A percentile compares a stretch with the other conserved stretches of the same genome.
Evolutionary conservation across 768 basidiomycete genomes (phyloP).

Genomic region (Agaricus bisporus): DNA sequence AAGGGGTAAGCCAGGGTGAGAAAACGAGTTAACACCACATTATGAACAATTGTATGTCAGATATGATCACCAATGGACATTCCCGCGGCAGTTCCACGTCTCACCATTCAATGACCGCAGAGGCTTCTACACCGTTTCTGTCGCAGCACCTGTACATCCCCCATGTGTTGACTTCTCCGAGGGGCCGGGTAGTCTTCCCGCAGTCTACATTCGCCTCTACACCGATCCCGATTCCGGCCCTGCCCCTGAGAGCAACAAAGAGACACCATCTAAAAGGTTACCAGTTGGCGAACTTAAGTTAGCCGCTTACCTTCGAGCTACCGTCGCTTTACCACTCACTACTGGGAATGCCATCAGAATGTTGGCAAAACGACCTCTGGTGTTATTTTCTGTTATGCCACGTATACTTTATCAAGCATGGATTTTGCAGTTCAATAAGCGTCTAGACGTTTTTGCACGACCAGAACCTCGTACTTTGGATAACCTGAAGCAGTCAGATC

Average conservation of each 20-base stretch:
- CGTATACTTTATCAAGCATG: constrained; percentile 61
- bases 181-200: constrained; percentile 22
- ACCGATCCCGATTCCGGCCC: constrained; percentile 11
- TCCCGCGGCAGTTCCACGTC: constrained; percentile 65
- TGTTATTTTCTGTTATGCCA: constrained; percentile 46
- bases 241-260: not conserved
- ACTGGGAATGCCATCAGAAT: constrained; percentile 29
- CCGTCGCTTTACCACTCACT: constrained; percentile 31
- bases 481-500: constrained; percentile 8
- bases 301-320: constrained; percentile 40
- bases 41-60: constrained; percentile 21
- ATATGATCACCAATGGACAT: constrained; percentile 59
- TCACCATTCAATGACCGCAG: constrained; percentile 72
- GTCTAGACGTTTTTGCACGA: constrained; percentile 48
- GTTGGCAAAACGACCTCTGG: constrained; percentile 41
- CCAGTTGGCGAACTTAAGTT: constrained; percentile 40
- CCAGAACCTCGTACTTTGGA: constrained; percentile 44
- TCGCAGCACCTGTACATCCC: constrained; percentile 40
- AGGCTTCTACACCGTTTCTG: constrained; percentile 56
- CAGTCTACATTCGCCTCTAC: constrained; percentile 36
- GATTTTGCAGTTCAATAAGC: constrained; percentile 53
- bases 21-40: not conserved
- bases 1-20: constrained; percentile 23
- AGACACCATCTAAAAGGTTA: not conserved
- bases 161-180: constrained; percentile 18